Base-by-base conservation (phyloP, 208 protist genomes). In the Trypanosoma mega region DNA sequence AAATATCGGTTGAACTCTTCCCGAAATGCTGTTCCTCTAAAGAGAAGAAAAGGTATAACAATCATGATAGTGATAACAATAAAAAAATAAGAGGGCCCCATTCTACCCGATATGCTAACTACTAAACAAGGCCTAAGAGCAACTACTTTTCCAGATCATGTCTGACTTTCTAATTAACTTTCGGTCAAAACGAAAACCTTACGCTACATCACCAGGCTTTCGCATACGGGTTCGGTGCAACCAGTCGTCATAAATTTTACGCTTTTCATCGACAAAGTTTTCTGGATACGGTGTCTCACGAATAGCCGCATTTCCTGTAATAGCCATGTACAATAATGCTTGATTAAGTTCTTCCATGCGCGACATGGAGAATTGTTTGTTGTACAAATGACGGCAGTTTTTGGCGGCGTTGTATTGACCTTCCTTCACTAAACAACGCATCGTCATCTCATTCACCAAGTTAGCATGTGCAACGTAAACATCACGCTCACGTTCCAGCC, bases 221-320 rank as follows among this genome's bases (percentile, higher is more conserved):
- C 73, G 80, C 82, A 92, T 82, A 63, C 86, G 82, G 3, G 86
- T 93, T 34, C 86, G 73, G 65, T 76, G 84, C 44, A 93, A 74
- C 86, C 86, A 93, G 55, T 93, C 86, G 41, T 93, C 82, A 61
- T 93, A 93, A 45, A 93, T 84, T 59, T 93, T 93, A 21, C 86
- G 76, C 67, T 93, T 93, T 70, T 93, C 74, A 27, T 93, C 82
- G 12, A 93, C 77, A 64, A 93, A 93, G 54, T 88, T 78, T 11
- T 78, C 72, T 26, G 86, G 82, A 60, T 93, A 93, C 21, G 86
- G 86, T 24, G 86, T 93, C 66, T 93, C 86, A 23, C 86, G 82
- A 52, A 93, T 93, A 7, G 82, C 86, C 3, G 78, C 76, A 55
- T 93, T 90, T 46, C 86, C 86, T 4, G 86, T 93, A 65, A 93